Base-by-base conservation (phyloP, 805 yeast genomes). In the Geotrichum ghanense region DNA sequence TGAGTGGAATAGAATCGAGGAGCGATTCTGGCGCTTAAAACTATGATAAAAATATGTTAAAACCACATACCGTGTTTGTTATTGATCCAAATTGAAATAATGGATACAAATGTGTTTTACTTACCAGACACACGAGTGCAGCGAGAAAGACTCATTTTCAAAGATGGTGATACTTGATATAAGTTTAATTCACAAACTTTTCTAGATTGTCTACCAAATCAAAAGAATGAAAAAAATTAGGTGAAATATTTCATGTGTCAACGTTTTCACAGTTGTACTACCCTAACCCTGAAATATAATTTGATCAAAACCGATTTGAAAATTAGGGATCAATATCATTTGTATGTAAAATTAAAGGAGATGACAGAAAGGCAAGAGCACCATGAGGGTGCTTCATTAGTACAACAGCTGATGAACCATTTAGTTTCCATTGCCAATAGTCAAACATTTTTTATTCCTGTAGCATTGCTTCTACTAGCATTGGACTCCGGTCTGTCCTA, bases 401-500 rank as follows among this genome's bases (percentile, higher is more conserved):
- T 31, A n/a, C 19, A 19, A 31, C 19, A 31, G 12, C 16, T 31
- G 37, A 31, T n/a, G 37, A 31, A 31, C 19, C 37, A 31, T 4
- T 6, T 31, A 19, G 37, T 12, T 9, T 10, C 19, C 19, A 12
- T 31, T n/a, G 37, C 37, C 17, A 31, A 9, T 7, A 31, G 37
- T 19, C 4, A 7, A n/a, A 31, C 37, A 5, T 31, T 31, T 12
- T 31, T 31, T 6, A 31, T 31, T 31, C 37, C 37, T 31, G 16
- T n/a, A 6, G 37, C 37, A n/a, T 19, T 31, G 37, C 17, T 31
- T 16, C 12, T 31, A 19, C 37, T 31, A 31, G 37, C 37, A 31
- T n/a, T 50, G 3, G 69, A 65, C 37, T 50, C 51, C 14, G 47
- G 61, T 6, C 45, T 69, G 2, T 60, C 69, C 24, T 61, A 60